Percentiles rank a stretch among this genome's conserved stretches.
Evolutionary conservation across 768 basidiomycete genomes (phyloP).

Genomic region (Mycena albidolilacea): DNA sequence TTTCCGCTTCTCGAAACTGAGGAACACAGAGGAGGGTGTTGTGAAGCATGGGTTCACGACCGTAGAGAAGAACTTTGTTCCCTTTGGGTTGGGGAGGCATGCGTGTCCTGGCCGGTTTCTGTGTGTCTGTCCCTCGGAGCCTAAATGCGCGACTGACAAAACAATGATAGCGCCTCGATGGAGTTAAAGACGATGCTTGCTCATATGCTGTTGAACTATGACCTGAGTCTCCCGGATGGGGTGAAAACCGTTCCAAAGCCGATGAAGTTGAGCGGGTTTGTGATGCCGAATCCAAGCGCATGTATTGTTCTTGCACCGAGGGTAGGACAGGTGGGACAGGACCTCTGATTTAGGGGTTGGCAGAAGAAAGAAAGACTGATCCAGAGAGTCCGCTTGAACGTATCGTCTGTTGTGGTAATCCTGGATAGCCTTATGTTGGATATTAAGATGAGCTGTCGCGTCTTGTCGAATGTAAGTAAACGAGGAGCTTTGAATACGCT

Average conservation of each 20-base stretch:
- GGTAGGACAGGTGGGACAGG: neutral
- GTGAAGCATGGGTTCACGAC: neutral
- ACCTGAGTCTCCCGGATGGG: neutral
- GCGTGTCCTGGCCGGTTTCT: neutral
- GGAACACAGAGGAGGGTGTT: neutral
- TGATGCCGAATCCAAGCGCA: neutral
- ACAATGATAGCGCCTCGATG: neutral
- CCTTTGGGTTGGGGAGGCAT: neutral
- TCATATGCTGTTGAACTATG: neutral
- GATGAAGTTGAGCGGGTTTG: neutral
- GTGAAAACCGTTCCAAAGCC: neutral
- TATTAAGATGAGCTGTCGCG: too few species aligned
- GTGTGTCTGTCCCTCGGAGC: neutral
- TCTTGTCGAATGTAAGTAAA: too few species aligned
- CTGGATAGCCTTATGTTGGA: too few species aligned
- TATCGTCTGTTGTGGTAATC: too few species aligned
- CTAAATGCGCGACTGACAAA: neutral
- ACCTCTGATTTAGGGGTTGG: neutral
- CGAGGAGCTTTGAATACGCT: too few species aligned
- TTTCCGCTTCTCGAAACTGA: constrained; percentile 1
- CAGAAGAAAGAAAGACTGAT: too few species aligned
- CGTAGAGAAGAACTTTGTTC: neutral
- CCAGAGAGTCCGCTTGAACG: too few species aligned
- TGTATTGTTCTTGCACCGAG: neutral
- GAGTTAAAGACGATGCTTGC: neutral